A percentile compares a stretch with the other conserved stretches of the same genome.
Evolutionary conservation across 352 stramenopile species (phyloP).

Genomic region (Pythium grandisporangium): DNA sequence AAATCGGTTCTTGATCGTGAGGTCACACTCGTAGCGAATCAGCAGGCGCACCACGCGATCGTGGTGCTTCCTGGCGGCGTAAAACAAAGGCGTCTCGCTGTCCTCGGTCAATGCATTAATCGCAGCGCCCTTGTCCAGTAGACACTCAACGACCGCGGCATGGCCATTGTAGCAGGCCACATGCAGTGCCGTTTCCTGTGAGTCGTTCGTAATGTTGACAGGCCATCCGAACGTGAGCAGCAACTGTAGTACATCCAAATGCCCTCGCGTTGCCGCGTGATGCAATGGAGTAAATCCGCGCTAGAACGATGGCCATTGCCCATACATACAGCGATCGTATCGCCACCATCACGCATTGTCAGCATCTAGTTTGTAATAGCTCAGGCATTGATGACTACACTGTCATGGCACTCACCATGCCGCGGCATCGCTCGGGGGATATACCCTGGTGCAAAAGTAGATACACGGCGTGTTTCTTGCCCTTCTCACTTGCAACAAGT

Average conservation of each 20-base stretch:
- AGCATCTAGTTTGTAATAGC: too few species aligned
- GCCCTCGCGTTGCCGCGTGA: slow-evolving; percentile 53
- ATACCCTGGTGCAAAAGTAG: slow-evolving; percentile 58
- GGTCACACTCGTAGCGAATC: slow-evolving; percentile 52
- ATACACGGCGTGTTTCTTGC: slow-evolving; percentile 53
- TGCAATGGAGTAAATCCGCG: slow-evolving; percentile 57
- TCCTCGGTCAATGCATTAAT: slow-evolving; percentile 42
- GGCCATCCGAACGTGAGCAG: slow-evolving; percentile 59
- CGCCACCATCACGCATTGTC: too few species aligned
- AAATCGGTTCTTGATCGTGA: slow-evolving; percentile 40
- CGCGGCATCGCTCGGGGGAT: slow-evolving; percentile 42
- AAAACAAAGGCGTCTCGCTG: slow-evolving; percentile 65
- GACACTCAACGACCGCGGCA: slow-evolving; percentile 32
- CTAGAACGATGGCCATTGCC: slow-evolving; percentile 8
- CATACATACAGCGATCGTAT: background rate
- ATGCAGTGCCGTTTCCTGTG: slow-evolving; percentile 55
- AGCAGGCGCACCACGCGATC: slow-evolving; percentile 52
- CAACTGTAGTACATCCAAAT: slow-evolving; percentile 54
- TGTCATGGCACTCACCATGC: too few species aligned
- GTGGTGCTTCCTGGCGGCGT: slow-evolving; percentile 56
- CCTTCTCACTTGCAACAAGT: slow-evolving; percentile 62
- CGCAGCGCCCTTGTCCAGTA: slow-evolving; percentile 49
- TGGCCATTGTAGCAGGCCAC: slow-evolving; percentile 61
- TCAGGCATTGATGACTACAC: too few species aligned
- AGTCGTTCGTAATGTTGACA: slow-evolving; percentile 32